Evolutionary conservation across 2,329 filamentous ascomycete genomes (phyloP), one percentile per base, ranked within the genome.

Genomic region (Ceratocystis cacaofunesta): DNA sequence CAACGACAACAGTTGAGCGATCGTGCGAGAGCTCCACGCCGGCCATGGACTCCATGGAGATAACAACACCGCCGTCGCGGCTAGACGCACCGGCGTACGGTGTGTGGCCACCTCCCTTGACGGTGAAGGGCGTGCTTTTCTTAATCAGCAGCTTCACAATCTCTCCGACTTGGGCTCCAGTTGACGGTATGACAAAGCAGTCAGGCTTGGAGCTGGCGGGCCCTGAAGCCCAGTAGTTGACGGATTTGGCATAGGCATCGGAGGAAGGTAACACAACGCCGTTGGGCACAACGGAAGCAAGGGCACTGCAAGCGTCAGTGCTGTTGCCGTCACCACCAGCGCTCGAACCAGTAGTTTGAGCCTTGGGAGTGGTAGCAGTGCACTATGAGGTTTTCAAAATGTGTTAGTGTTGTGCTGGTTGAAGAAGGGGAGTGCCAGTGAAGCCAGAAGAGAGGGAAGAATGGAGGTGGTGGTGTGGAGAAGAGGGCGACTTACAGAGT

Each of bases 1-100:
- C 79, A 12, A 82, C 71, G 17, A 71, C 73, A 5, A 76, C 75
- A 1, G 72, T 74, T 0, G 69, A 69, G 10, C 72, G 73, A 22
- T 69, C 62, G n/a, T 69, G 67, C 4, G 65, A 52, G 1, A 70
- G 62, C 8, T 44, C 12, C 50, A 69, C 68, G n/a, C 70, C 44
- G n/a, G 65, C 55, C 48, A 64, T 57, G 32, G 48, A 41, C 8
- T 55, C 19, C 62, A 64, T 55, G 61, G 72, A 71, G 19, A 74
- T 68, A 3, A 71, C 72, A 8, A 73, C 67, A 30, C 72, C 72
- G 10, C 70, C 62, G 3, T 71, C 61, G 50, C 72, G 67, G 48
- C 71, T 73, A 43, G 50, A 63, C 2, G 70, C 72, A 2, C 69
- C 68, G 7, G 70, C 63, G 48, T 71, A 73, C 1, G 71, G 67